Percentiles rank a stretch among this genome's conserved stretches.
Conservation (phyloP, 768 basidiomycete species). For the Botryobasidium botryosum region DNA sequence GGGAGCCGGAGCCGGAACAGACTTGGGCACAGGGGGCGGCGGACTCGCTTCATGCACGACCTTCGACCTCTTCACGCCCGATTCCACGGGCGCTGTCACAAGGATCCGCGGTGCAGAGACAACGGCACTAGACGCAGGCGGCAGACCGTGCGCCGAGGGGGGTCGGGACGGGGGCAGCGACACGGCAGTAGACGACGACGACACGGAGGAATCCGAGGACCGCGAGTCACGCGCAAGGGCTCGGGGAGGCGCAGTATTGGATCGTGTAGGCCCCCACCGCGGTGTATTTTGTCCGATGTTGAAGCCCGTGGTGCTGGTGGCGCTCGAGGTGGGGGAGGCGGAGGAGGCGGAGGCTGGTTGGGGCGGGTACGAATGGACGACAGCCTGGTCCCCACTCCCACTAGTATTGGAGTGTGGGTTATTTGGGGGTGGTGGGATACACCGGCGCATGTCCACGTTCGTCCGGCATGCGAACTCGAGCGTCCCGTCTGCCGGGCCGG, state of each 20-base stretch:
- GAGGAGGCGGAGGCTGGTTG: background rate
- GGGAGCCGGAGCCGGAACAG: no score
- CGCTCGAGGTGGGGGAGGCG: background rate
- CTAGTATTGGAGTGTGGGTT: background rate
- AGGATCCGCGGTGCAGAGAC: no score
- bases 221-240: no score
- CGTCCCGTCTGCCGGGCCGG: slow-evolving; percentile 19
- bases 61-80: no score
- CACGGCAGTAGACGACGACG: no score
- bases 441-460: slow-evolving; percentile 10
- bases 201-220: no score
- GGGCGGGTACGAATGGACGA: background rate
- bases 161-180: no score
- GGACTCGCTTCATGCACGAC: no score
- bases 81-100: no score
- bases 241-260: background rate
- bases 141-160: no score
- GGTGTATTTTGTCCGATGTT: background rate
- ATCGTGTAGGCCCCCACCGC: background rate
- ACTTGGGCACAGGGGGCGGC: no score
- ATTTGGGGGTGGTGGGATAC: slow-evolving; percentile 2
- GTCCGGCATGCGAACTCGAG: slow-evolving; percentile 24
- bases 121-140: no score
- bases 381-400: background rate
- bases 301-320: background rate